Base-by-base conservation (phyloP, 2,329 filamentous ascomycete species). In the Myriosclerotinia scirpicola region DNA sequence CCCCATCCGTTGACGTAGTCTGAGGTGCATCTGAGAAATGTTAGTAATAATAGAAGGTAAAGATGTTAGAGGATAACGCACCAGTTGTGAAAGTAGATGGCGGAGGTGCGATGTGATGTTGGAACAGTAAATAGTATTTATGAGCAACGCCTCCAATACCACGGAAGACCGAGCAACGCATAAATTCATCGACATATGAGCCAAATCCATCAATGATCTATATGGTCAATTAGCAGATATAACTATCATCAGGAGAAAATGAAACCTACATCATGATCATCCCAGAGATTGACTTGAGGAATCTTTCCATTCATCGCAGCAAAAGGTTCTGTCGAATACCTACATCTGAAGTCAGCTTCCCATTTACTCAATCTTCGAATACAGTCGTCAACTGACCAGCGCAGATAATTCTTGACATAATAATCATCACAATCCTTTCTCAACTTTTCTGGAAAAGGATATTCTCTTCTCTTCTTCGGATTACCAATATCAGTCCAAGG, bases 91-190 rank as follows among this genome's bases (percentile, higher is more conserved):
- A 97, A 0, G 93, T 97, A 40, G 91, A 93, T 69, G 85, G 82
- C 0, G 94, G 93, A 1, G 94, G 94, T 15, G 93, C 86, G 60
- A 96, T 81, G 74, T 97, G 94, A 73, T 99, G 95, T 79, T 99
- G 95, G 79, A 99, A 99, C 12, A 99, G 85, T 85, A 98, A 86
- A 77, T 99, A 99, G 79, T 98, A 98, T 79, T 99, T 99, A 82
- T 95, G 96, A 1, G 95, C 95, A 65, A 93, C 88, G 42, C 91
- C 92, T 6, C 95, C 95, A 66, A 99, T 87, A 26, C 95, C 95
- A 54, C 90, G 90, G 78, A 99, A 98, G 7, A 99, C 92, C 56
- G 92, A 85, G 62, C 92, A 95, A 73, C 85, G 87, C 93, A 98
- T 98, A 76, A 98, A 98, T 48, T 93, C 87, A 74, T 97, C 88